Percentiles rank a stretch among this genome's conserved stretches.
phyloP scores from a whole-genome alignment of 192 early-diverging fungal species.

The Backusella macrospora region DNA sequence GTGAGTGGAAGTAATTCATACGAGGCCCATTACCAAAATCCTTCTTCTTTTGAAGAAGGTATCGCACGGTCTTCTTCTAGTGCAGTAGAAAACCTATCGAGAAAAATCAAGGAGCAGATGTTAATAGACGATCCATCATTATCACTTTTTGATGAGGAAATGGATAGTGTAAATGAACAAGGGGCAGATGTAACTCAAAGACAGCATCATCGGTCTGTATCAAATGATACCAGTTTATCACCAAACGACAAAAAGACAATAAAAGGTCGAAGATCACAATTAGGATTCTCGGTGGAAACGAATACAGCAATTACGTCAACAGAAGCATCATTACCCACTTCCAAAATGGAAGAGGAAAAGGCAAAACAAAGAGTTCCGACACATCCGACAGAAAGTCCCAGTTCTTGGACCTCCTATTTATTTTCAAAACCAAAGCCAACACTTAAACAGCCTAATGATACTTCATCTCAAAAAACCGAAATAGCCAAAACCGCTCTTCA shows the following conservation, averaged over 20 bases:
- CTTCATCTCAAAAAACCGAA: slow-evolving; percentile 3
- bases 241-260: slow-evolving; percentile 6
- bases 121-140: neutral
- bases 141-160: neutral
- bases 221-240: neutral
- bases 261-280: neutral
- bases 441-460: neutral
- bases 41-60: neutral
- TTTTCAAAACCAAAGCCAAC: neutral
- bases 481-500: neutral
- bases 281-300: slow-evolving; percentile 2
- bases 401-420: neutral
- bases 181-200: neutral
- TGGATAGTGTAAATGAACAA: neutral
- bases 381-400: neutral
- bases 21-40: neutral
- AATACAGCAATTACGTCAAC: neutral
- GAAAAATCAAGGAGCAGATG: neutral
- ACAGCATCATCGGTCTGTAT: neutral
- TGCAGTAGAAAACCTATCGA: neutral
- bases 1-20: slow-evolving; percentile 5
- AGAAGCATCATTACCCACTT: neutral
- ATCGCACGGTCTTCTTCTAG: neutral
- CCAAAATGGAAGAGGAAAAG: neutral
- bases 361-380: neutral